A percentile compares a stretch with the other conserved stretches of the same genome.
Conservation (phyloP, 2,329 filamentous ascomycete species). For the Colletotrichum sublineola region DNA sequence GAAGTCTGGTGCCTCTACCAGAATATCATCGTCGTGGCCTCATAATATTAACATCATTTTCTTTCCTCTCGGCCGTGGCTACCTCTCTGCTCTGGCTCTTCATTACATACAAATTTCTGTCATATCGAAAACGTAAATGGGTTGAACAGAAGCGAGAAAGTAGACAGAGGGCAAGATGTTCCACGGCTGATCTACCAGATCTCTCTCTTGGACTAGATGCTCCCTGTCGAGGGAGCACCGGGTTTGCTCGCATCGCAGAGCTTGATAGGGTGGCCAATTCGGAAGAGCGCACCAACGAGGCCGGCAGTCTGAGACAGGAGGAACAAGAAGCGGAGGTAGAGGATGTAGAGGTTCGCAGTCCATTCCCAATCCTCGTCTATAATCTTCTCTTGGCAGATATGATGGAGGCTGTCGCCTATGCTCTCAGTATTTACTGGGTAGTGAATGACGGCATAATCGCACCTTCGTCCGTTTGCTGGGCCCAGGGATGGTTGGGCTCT, state of each 20-base stretch:
- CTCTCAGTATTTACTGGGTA: slow-evolving; percentile 68
- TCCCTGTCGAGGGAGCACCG: neutral
- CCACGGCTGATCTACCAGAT: slow-evolving; percentile 13
- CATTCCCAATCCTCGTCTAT: slow-evolving; percentile 71
- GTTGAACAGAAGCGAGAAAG: neutral
- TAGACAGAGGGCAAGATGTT: neutral
- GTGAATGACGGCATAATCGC: slow-evolving; percentile 61
- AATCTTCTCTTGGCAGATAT: slow-evolving; percentile 72
- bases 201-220: slow-evolving; percentile 22
- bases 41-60: slow-evolving; percentile 18
- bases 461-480: slow-evolving; percentile 61
- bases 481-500: slow-evolving; percentile 70
- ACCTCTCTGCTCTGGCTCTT: slow-evolving; percentile 27
- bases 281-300: neutral
- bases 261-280: slow-evolving; percentile 22
- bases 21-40: slow-evolving; percentile 28
- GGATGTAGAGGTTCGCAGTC: slow-evolving; percentile 53
- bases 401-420: slow-evolving; percentile 68
- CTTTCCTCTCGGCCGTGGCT: slow-evolving; percentile 23
- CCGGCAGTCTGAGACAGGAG: neutral
- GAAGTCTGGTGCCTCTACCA: slow-evolving; percentile 26
- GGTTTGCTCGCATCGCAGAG: slow-evolving; percentile 19
- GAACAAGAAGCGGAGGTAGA: neutral
- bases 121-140: neutral
- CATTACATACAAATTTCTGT: slow-evolving; percentile 33